A percentile compares a stretch with the other conserved stretches of the same genome.
Evolutionary conservation across 2,329 filamentous ascomycete genomes (phyloP).

Genomic region (Sporothrix brasiliensis): DNA sequence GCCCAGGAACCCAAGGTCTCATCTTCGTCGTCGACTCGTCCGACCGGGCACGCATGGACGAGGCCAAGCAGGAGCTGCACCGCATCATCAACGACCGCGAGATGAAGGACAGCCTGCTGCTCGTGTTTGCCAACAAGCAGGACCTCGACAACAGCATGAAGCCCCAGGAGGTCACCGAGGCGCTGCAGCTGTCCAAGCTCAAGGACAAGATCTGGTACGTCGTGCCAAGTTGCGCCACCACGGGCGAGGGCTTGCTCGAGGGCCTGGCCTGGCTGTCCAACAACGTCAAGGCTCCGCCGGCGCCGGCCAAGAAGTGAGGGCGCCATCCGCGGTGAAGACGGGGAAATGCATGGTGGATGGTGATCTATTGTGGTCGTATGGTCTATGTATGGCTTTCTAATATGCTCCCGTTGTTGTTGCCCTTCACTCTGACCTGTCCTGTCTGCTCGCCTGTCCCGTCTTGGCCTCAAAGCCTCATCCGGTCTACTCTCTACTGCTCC

Average conservation of each 20-base stretch:
- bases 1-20: slow-evolving; percentile 86
- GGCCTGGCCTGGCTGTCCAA: slow-evolving; percentile 82
- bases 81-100: slow-evolving; percentile 97
- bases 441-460: not conserved
- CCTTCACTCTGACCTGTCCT: not conserved
- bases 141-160: slow-evolving; percentile 83
- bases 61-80: slow-evolving; percentile 90
- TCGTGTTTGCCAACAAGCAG: slow-evolving; percentile 99
- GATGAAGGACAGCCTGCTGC: slow-evolving; percentile 90
- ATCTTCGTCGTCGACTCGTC: slow-evolving; percentile 99
- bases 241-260: slow-evolving; percentile 78
- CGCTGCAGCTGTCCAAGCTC: slow-evolving; percentile 73
- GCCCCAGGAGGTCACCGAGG: slow-evolving; percentile 76
- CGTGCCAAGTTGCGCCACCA: slow-evolving; percentile 79
- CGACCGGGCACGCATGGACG: slow-evolving; percentile 86
- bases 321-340: too few species aligned
- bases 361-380: not conserved
- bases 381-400: slow-evolving; percentile 17
- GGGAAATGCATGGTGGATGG: not conserved
- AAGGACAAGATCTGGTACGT: slow-evolving; percentile 87
- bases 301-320: slow-evolving; percentile 56
- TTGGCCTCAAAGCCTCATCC: not conserved
- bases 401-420: not conserved
- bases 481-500: not conserved
- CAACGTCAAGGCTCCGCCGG: slow-evolving; percentile 71